Base-by-base conservation (phyloP, 2,329 filamentous ascomycete genomes). In the Aspergillus aculeatinus region DNA sequence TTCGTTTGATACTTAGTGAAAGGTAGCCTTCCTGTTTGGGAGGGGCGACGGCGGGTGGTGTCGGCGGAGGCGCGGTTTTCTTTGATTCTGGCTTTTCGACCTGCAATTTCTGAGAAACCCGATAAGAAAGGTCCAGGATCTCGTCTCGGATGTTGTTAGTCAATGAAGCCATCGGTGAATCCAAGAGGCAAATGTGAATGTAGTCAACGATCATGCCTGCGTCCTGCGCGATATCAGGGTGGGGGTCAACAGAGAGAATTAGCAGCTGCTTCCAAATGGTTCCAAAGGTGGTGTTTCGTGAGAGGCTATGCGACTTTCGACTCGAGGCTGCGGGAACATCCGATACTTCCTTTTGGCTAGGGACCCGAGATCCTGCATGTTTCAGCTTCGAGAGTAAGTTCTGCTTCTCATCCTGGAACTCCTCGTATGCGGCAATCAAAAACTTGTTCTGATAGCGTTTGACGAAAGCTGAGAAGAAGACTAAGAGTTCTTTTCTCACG, bases 221-320 rank as follows among this genome's bases (percentile, higher is more conserved):
- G 73, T 95, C 90, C 65, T 89, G 85, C 63, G 96, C 90, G 35
- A 98, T 91, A 71, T 98, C 94, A 1, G 94, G 92, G 71, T 97
- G 93, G 47, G 95, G 94, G 72, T 99, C 95, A 19, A 96, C 91
- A 49, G 92, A 94, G 74, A 98, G 83, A 63, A 96, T 91, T 60
- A 97, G 81, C 48, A 96, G 83, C 70, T 97, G 91, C 74, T 96
- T 95, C 95, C 95, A 99, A 63, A 96, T 89, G 1, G 93, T 90
- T 31, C 93, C 89, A 74, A 96, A 97, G 19, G 96, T 90, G 0
- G 92, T 96, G 71, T 96, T 95, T 65, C 91, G 88, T 12, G 93
- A 92, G 50, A 76, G 52, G n/a, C 65, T 70, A 33, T 66, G 71
- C 9, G 70, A 61, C 27, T 76, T 72, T 25, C 67, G 50, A 48